Base-by-base conservation (phyloP, 352 stramenopile species). In the Phytophthora pisi region DNA sequence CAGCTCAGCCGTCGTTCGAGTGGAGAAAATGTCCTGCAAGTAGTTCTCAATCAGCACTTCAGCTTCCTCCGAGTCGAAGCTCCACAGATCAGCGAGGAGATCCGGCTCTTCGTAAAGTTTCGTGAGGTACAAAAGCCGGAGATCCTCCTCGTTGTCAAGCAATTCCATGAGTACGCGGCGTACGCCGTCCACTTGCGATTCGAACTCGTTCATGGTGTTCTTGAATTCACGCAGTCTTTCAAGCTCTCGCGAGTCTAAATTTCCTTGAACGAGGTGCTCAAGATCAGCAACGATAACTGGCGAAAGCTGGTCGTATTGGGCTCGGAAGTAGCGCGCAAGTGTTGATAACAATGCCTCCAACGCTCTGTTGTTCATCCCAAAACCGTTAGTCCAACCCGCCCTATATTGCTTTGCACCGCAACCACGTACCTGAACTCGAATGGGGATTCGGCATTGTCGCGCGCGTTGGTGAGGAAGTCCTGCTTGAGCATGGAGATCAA, bases 1-100 rank as follows among this genome's bases (percentile, higher is more conserved):
- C 0, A 92, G 57, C 13, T 64, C 74, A 8, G 80, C 81, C 40
- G 84, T 91, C 9, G 83, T 89, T 9, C 78, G 77, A 0, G 81
- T 91, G 9, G 84, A 84, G 54, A 89, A 84, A 26, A 92, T 92
- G 45, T 92, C 80, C 38, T 89, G 80, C n/a, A 91, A 59, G 46
- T 91, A 91, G 24, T 84, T 88, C 55, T 91, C 80, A 26, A 91
- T 71, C 47, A 91, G 54, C 0, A 77, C 78, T 61, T 90, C 82
- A 3, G 79, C 82, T 64, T 89, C 80, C 69, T 90, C 82, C 6
- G 81, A 84, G 58, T 90, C 82, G 40, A 88, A 86, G 26, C 76
- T 84, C 63, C 74, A 88, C 18, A 86, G 43, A 64, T 86, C 69
- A 18, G 72, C 60, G 8, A 86, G 57, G 0, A 84, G 64, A 5